Base-by-base conservation (phyloP, 768 basidiomycete genomes). In the Tylopilus intermedius region DNA sequence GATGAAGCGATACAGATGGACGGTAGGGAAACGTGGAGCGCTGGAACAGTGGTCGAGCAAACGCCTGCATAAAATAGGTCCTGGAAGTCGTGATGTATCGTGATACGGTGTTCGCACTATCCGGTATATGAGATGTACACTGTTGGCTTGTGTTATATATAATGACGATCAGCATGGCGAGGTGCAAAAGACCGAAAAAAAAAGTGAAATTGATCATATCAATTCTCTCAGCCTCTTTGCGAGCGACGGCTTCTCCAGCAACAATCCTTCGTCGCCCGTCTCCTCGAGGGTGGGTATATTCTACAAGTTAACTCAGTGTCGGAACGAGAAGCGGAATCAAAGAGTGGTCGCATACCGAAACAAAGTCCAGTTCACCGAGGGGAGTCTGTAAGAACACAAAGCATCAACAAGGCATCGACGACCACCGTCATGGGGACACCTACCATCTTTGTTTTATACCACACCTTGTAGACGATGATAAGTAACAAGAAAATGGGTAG, bases 251-350 rank as follows among this genome's bases (percentile, higher is more conserved):
- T 60, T 62, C 29, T 56, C 53, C 8, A 30, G 2, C 21, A 64
- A 40, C 1, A 62, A 27, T 45, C 29, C 50, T 41, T 64, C 58
- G 24, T 65, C 63, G 10, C 85, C 87, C 0, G 87, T 88, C 67
- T 88, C 84, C 67, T 86, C 83, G 30, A 81, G 45, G 0, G 79
- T 77, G 3, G 86, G 87, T 52, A 88, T 83, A 48, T 84, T 79
- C 81, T 84, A 54, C 8, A 40, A 30, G 8, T 50, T 38, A 37
- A 8, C 5, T 54, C 29, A 64, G 45, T 11, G 33, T 13, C 1
- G 6, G 30, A 13, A 44, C n/a, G 8, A 26, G 11, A 33, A 38
- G 38, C 3, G 15, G 5, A 14, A 18, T 42, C n/a, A 14, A 29
- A 14, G 2, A 24, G 24, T 4, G 1, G 26, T 50, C 4, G 67